Conservation (phyloP, 108 stramenopile species). For the Epipyxis sp. region DNA sequence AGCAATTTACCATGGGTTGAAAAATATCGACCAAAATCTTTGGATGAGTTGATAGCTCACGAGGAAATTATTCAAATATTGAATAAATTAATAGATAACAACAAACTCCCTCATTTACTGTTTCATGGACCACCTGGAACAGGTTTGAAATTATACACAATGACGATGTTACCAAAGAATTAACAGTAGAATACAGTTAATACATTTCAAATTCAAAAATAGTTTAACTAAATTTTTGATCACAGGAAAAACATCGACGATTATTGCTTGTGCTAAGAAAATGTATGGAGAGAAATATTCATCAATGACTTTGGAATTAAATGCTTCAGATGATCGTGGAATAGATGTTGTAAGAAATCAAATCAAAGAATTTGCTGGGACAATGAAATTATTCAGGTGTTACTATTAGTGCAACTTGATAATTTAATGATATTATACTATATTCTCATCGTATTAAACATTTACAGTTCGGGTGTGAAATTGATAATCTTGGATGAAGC, state of each 20-base stretch:
- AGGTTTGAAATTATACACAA: conserved; percentile 18
- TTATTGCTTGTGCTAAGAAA: conserved; percentile 83
- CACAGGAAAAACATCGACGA: conserved; percentile 80
- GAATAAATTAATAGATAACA: conserved; percentile 70
- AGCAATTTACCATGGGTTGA: conserved; percentile 82
- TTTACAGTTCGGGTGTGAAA: conserved; percentile 73
- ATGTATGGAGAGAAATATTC: conserved; percentile 79
- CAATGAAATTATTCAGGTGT: conserved; percentile 62
- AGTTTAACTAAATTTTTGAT: background rate
- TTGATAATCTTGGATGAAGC: conserved; percentile 87
- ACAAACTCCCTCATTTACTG: conserved; percentile 82
- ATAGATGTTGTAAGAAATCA: conserved; percentile 79
- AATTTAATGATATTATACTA: background rate
- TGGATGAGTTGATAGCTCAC: conserved; percentile 88
- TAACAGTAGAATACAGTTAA: too few relatives aligned
- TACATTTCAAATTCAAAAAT: too few relatives aligned
- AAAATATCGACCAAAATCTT: conserved; percentile 79
- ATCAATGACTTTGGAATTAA: conserved; percentile 84
- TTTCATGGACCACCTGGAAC: conserved; percentile 82
- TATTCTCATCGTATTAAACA: background rate
- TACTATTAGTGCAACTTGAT: background rate
- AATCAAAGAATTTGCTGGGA: conserved; percentile 92
- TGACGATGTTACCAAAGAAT: too few relatives aligned
- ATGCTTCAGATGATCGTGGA: conserved; percentile 56
- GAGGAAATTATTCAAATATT: conserved; percentile 77